phyloP scores from a whole-genome alignment of 140 eudicot genomes.

The Artemisia princeps region DNA sequence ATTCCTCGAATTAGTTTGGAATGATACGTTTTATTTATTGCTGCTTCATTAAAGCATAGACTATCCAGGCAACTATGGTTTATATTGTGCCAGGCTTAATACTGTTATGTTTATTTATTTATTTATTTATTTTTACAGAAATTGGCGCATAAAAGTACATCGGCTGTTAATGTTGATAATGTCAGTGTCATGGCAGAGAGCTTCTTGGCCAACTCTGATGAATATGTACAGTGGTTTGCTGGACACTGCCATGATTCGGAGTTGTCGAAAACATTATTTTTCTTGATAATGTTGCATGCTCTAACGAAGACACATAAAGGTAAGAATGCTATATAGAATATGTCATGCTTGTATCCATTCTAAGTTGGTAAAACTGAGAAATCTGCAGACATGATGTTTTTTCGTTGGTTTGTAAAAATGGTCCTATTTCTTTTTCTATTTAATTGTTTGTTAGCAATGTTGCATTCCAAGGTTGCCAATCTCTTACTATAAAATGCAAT shows the following conservation, averaged over 20 bases:
- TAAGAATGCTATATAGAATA: constrained; percentile 13
- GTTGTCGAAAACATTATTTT: constrained; percentile 55
- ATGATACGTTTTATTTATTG: background rate
- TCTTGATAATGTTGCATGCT: constrained; percentile 59
- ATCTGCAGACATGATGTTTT: too few relatives aligned
- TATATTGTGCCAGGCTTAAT: background rate
- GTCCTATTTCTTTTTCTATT: too few relatives aligned
- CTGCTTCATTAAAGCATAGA: background rate
- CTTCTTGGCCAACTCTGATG: constrained; percentile 41
- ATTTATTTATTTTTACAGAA: constrained; percentile 60
- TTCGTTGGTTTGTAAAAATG: too few relatives aligned
- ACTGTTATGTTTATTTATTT: constrained; percentile 15
- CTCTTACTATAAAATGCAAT: too few relatives aligned
- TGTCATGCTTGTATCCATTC: too few relatives aligned
- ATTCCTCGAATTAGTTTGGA: background rate
- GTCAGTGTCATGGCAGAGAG: constrained; percentile 49
- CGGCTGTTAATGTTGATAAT: constrained; percentile 52
- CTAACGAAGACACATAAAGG: constrained; percentile 48
- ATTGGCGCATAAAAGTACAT: constrained; percentile 29
- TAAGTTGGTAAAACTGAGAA: too few relatives aligned
- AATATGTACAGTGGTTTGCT: constrained; percentile 59
- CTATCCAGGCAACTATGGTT: background rate
- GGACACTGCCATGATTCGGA: constrained; percentile 46
- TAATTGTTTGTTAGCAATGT: too few relatives aligned
- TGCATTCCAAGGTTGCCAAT: too few relatives aligned